phyloP scores from a whole-genome alignment of 768 basidiomycete species.

The Termitomyces bulborhizus region DNA sequence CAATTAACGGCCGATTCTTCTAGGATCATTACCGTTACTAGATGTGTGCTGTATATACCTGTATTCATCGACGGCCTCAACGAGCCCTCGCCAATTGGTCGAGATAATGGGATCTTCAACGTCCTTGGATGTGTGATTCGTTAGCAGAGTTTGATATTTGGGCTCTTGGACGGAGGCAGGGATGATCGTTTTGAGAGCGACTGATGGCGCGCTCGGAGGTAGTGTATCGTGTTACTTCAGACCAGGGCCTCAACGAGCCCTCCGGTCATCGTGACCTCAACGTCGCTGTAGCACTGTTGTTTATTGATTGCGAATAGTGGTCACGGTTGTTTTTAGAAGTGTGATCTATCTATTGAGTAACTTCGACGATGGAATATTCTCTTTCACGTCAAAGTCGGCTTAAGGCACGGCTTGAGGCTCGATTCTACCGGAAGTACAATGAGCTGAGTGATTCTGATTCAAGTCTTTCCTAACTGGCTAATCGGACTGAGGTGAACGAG shows the following conservation, averaged over 20 bases:
- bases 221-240: conserved; percentile 8
- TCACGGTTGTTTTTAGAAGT: background rate
- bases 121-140: conserved; percentile 52
- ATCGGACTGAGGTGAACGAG: background rate
- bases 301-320: background rate
- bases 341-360: background rate
- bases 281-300: conserved; percentile 2
- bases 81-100: conserved; percentile 61
- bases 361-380: background rate
- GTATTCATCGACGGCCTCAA: conserved; percentile 62
- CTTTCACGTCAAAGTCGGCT: background rate
- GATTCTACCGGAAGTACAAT: background rate
- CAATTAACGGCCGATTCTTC: background rate
- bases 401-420: background rate
- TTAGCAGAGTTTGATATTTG: conserved; percentile 41
- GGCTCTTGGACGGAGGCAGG: conserved; percentile 40
- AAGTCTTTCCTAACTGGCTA: background rate
- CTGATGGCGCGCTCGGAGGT: conserved; percentile 10
- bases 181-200: conserved; percentile 20
- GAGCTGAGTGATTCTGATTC: background rate
- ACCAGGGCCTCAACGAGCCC: conserved; percentile 55
- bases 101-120: conserved; percentile 63
- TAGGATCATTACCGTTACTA: conserved; percentile 44
- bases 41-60: conserved; percentile 21
- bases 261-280: conserved; percentile 12